Percentiles rank a stretch among this genome's conserved stretches.
These are phyloP conservation scores for Colletotrichum spinosum DNA, from an alignment of 2,329 filamentous ascomycete species.

Conservation along the genomic window DNA sequence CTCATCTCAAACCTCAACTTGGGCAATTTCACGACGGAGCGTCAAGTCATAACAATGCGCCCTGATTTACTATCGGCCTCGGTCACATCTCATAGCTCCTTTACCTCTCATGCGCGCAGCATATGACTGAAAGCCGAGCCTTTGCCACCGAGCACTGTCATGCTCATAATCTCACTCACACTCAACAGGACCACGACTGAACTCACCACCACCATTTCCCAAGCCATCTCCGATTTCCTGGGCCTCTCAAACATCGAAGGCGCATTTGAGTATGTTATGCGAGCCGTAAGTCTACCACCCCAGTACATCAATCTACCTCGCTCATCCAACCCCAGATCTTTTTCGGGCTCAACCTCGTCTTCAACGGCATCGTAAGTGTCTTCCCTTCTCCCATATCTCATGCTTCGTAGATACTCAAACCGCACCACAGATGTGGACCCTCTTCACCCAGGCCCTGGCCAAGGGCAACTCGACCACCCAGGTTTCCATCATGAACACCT, in stretches of 20 bases:
- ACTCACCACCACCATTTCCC: constrained; percentile 62
- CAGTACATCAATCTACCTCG: neutral
- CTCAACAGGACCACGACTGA: constrained; percentile 64
- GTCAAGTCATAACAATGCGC: too few species aligned
- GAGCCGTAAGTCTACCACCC: constrained; percentile 55
- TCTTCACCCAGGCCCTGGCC: constrained; percentile 84
- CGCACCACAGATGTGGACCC: constrained; percentile 76
- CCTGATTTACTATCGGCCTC: too few species aligned
- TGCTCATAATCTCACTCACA: constrained; percentile 26
- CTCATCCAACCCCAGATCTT: constrained; percentile 65
- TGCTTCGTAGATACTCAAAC: neutral
- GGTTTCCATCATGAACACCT: constrained; percentile 85
- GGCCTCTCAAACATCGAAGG: constrained; percentile 55
- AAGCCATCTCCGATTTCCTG: constrained; percentile 56
- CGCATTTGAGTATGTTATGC: constrained; percentile 60
- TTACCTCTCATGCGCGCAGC: too few species aligned
- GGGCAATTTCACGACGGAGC: too few species aligned
- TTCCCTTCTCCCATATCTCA: neutral
- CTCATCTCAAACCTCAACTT: neutral
- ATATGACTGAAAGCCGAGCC: neutral
- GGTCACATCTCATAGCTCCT: too few species aligned
- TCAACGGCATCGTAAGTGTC: constrained; percentile 74
- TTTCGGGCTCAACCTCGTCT: constrained; percentile 79
- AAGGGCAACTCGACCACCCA: constrained; percentile 80
- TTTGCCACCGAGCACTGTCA: neutral